phyloP scores from a whole-genome alignment of 2,329 filamentous ascomycete species.

The Diaporthe amygdali region DNA sequence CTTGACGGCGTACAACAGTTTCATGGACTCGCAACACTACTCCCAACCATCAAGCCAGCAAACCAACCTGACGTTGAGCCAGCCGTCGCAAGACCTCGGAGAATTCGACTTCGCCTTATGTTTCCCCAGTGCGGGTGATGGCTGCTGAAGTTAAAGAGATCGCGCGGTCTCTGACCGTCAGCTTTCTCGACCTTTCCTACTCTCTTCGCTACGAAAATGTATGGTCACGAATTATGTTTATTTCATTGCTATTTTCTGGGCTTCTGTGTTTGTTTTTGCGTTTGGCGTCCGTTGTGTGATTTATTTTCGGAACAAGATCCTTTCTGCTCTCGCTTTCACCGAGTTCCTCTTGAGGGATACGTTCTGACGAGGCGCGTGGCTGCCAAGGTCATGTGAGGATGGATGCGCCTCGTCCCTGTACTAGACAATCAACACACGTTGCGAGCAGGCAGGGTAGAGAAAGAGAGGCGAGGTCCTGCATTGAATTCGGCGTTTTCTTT shows the following conservation, averaged over 20 bases:
- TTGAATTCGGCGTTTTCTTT: background rate
- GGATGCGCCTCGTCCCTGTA: background rate
- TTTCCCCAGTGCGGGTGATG: background rate
- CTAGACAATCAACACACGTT: constrained; percentile 8
- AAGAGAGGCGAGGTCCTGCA: background rate
- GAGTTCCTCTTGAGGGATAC: background rate
- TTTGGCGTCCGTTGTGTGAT: background rate
- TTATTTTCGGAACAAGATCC: background rate
- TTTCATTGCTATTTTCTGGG: background rate
- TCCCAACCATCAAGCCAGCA: constrained; percentile 8
- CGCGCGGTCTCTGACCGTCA: background rate
- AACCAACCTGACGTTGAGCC: background rate
- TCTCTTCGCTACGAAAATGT: background rate
- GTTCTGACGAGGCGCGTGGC: background rate
- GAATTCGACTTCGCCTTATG: constrained; percentile 22
- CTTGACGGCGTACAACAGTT: constrained; percentile 30
- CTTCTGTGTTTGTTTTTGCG: background rate
- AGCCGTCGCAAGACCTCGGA: constrained; percentile 5
- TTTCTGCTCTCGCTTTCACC: background rate
- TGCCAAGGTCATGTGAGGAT: background rate
- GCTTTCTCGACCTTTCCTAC: background rate
- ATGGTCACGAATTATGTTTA: constrained; percentile 5
- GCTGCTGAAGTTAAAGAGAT: background rate
- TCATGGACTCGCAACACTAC: constrained; percentile 23
- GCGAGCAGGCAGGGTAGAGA: constrained; percentile 2